Evolutionary conservation across 768 basidiomycete species (phyloP).

Genomic region (Boletus eberwhitei): DNA sequence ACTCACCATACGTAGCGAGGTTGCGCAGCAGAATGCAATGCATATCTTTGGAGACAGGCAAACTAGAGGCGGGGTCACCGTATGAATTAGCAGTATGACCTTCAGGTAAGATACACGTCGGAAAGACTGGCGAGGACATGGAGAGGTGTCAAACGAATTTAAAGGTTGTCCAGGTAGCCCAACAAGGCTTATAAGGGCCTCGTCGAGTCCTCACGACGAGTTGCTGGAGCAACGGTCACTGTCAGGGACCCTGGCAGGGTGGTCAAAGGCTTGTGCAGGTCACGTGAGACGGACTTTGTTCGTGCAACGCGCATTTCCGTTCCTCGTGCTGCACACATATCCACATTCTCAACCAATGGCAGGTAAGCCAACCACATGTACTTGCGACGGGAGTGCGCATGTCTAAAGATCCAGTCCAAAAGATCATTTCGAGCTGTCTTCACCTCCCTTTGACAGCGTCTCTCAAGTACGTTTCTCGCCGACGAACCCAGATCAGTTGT

Average conservation of each 20-base stretch:
- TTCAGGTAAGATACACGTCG: background rate
- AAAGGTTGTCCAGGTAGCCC: background rate
- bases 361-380: conserved; percentile 1
- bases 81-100: background rate
- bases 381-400: no score
- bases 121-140: background rate
- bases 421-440: conserved; percentile 46
- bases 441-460: conserved; percentile 83
- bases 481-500: conserved; percentile 67
- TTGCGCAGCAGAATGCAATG: conserved; percentile 37
- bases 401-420: background rate
- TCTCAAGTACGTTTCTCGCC: conserved; percentile 82
- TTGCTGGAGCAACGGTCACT: background rate
- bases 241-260: no score
- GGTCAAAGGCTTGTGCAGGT: background rate
- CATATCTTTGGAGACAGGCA: conserved; percentile 31
- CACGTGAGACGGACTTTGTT: conserved; percentile 6
- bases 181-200: background rate
- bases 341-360: conserved; percentile 12
- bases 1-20: conserved; percentile 25
- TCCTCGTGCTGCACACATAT: background rate
- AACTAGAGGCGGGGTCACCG: background rate
- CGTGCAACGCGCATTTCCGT: background rate
- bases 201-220: conserved; percentile 5
- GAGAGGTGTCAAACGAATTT: background rate